A percentile compares a stretch with the other conserved stretches of the same genome.
Evolutionary conservation across 305 asterid genomes (phyloP).

Genomic region (Andrographis paniculata): DNA sequence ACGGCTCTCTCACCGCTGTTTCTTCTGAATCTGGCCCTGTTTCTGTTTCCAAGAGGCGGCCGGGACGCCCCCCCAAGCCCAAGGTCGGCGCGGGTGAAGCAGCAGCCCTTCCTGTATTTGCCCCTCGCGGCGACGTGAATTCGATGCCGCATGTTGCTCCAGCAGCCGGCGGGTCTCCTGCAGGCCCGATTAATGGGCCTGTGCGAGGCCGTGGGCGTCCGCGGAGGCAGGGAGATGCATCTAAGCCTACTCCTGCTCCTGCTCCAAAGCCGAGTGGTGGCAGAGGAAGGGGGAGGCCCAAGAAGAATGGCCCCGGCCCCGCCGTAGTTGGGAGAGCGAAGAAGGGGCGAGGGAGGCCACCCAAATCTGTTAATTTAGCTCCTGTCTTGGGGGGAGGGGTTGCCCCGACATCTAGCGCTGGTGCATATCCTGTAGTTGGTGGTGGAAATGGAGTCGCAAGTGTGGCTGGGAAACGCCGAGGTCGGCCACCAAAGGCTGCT

Average conservation of each 20-base stretch:
- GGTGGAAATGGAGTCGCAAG: conserved; percentile 5
- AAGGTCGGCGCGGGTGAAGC: conserved; percentile 36
- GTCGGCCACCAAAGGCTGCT: conserved; percentile 49
- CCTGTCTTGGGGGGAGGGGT: conserved; percentile 23
- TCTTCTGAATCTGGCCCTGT: conserved; percentile 16
- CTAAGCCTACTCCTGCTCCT: conserved; percentile 12
- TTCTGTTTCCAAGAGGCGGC: conserved; percentile 34
- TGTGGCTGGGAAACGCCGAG: conserved; percentile 41
- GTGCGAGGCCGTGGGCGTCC: conserved; percentile 52
- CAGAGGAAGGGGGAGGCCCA: conserved; percentile 43
- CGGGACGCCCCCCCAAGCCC: conserved; percentile 74
- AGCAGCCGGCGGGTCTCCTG: conserved; percentile 19
- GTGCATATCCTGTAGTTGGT: conserved; percentile 9
- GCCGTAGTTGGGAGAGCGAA: conserved; percentile 14
- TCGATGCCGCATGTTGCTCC: conserved; percentile 18
- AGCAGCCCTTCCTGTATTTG: conserved; percentile 37
- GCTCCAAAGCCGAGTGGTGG: conserved; percentile 23
- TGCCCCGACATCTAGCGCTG: conserved; percentile 14
- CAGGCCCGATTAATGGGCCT: conserved; percentile 34
- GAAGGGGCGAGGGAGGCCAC: conserved; percentile 68
- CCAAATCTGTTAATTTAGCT: conserved; percentile 20
- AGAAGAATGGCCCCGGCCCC: conserved; percentile 16
- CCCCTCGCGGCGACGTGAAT: conserved; percentile 18
- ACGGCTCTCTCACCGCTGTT: conserved; percentile 18
- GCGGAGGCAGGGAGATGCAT: conserved; percentile 20